Conservation (phyloP, 148 eudicot species). For the Diospyros lotus region DNA sequence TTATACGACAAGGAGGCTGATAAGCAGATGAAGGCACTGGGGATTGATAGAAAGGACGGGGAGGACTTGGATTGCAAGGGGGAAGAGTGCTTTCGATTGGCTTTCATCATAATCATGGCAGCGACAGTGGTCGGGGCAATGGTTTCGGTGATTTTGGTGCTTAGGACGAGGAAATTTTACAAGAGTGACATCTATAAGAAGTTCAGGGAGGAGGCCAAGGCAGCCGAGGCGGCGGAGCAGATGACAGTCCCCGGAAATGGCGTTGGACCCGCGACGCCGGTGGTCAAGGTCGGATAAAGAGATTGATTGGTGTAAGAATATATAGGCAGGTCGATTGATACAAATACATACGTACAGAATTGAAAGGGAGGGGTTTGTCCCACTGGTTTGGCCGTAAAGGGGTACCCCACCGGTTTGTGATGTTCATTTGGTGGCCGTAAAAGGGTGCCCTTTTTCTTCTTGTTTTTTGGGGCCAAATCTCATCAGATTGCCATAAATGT, state of each 20-base stretch:
- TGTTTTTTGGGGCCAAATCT: too few species aligned
- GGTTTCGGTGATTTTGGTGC: slow-evolving; percentile 9
- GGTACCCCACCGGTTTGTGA: too few species aligned
- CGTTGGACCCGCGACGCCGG: neutral
- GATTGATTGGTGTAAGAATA: neutral
- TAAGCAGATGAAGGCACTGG: slow-evolving; percentile 21
- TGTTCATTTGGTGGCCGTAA: too few species aligned
- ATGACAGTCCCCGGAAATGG: slow-evolving; percentile 11
- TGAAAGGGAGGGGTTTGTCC: too few species aligned
- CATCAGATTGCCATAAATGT: too few species aligned
- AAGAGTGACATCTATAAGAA: slow-evolving; percentile 37
- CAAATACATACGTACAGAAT: too few species aligned
- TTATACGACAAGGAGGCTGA: neutral
- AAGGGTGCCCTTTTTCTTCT: too few species aligned
- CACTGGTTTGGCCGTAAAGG: too few species aligned
- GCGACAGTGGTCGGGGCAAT: slow-evolving; percentile 24
- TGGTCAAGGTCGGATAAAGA: neutral
- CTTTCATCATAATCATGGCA: neutral
- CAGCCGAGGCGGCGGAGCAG: slow-evolving; percentile 15
- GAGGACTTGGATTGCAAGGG: slow-evolving; percentile 29
- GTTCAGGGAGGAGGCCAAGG: slow-evolving; percentile 20
- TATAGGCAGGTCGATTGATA: neutral
- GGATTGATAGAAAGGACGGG: slow-evolving; percentile 7
- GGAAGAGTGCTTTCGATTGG: neutral
- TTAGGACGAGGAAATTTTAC: slow-evolving; percentile 23